phyloP scores from a whole-genome alignment of 768 basidiomycete species.

The Tulasnella sp. region DNA sequence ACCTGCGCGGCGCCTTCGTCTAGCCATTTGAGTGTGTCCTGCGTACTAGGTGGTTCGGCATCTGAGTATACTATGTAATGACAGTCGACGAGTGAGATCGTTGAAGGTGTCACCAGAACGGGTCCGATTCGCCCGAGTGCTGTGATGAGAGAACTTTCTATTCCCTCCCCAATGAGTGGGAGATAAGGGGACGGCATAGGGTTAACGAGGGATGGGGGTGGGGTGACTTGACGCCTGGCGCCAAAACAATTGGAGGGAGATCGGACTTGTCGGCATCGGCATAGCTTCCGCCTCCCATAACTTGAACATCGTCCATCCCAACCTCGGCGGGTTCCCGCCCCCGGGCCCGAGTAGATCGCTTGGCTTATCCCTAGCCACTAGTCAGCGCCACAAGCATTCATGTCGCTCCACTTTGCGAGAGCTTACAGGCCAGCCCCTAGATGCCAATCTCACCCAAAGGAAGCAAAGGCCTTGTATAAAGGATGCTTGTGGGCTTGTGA shows the following conservation, averaged over 20 bases:
- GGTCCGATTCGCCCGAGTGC: constrained; percentile 70
- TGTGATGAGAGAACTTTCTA: constrained; percentile 37
- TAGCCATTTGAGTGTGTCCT: constrained; percentile 51
- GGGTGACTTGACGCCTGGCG: background rate
- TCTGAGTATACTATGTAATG: constrained; percentile 47
- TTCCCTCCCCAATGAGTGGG: constrained; percentile 44
- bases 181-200: constrained; percentile 31
- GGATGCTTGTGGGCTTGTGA: no score
- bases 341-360: no score
- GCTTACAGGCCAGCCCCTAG: no score
- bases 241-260: no score
- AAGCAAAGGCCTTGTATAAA: no score
- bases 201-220: background rate
- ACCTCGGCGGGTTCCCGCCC: no score
- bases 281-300: no score
- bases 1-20: constrained; percentile 74
- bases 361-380: no score
- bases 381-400: no score
- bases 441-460: no score
- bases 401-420: no score
- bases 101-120: constrained; percentile 40
- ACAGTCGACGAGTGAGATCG: constrained; percentile 26
- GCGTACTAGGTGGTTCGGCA: constrained; percentile 35
- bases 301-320: no score
- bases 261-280: background rate